phyloP scores from a whole-genome alignment of 179 eudicot genomes.

The Corrigiola litoralis region DNA sequence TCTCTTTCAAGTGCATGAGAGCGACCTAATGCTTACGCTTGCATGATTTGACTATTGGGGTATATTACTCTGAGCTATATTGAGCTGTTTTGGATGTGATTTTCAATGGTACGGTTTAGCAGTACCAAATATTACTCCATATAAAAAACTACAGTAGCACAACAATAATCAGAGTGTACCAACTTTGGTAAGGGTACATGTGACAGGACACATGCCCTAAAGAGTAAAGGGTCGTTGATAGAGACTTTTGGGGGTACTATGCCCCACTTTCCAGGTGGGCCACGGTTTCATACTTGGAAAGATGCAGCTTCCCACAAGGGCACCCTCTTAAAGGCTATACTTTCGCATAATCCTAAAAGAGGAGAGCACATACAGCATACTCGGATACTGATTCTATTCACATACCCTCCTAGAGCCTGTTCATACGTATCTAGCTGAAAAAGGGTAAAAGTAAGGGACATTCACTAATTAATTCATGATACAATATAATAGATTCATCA shows the following conservation, averaged over 20 bases:
- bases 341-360: neutral
- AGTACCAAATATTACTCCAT: neutral
- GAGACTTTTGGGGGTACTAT: neutral
- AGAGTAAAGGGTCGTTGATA: constrained; percentile 4
- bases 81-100: constrained; percentile 20
- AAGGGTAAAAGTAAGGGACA: no score
- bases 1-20: neutral
- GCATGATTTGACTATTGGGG: constrained; percentile 21
- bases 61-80: neutral
- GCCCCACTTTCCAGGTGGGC: constrained; percentile 23
- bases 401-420: no score
- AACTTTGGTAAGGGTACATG: constrained; percentile 22
- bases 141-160: neutral
- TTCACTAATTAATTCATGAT: neutral
- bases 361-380: neutral
- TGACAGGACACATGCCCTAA: constrained; percentile 23
- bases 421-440: no score
- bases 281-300: constrained; percentile 21
- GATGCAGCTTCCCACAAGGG: constrained; percentile 14
- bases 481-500: neutral
- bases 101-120: constrained; percentile 9
- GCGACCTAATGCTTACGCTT: constrained; percentile 23
- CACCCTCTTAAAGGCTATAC: constrained; percentile 6
- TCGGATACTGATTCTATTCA: constrained; percentile 2
- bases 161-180: neutral